Conservation (phyloP, 257 asterid species). For the Thymus quinquecostatus region DNA sequence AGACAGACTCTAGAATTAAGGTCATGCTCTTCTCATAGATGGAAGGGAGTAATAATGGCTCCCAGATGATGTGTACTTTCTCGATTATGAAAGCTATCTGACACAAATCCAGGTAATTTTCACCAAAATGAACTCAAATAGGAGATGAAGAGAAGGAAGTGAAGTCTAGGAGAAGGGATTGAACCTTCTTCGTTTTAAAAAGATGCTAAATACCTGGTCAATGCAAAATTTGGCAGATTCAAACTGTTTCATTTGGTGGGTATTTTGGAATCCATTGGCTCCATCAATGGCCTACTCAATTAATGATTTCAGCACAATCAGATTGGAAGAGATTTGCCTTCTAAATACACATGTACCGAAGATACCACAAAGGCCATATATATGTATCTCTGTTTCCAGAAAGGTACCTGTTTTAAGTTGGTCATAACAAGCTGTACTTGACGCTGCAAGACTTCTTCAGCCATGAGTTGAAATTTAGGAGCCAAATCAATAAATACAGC, state of each 20-base stretch:
- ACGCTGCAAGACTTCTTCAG: constrained; percentile 78
- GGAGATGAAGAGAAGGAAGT: constrained; percentile 27
- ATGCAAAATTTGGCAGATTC: constrained; percentile 93
- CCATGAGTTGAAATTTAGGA: constrained; percentile 83
- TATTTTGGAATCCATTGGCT: constrained; percentile 89
- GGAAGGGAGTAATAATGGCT: constrained; percentile 76
- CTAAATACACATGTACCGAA: constrained; percentile 12
- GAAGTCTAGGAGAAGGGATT: not conserved
- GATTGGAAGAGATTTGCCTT: constrained; percentile 12
- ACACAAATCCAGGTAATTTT: constrained; percentile 27
- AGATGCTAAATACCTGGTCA: constrained; percentile 77
- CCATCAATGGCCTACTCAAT: constrained; percentile 83
- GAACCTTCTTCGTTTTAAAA: constrained; percentile 23
- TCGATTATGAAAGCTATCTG: constrained; percentile 96
- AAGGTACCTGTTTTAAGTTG: constrained; percentile 74
- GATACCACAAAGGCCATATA: constrained; percentile 14
- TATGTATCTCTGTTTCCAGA: constrained; percentile 7
- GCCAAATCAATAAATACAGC: constrained; percentile 92
- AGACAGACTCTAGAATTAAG: constrained; percentile 70
- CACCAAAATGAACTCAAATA: constrained; percentile 23
- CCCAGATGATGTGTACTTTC: constrained; percentile 97
- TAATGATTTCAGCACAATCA: constrained; percentile 32
- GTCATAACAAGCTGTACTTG: constrained; percentile 73
- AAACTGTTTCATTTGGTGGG: constrained; percentile 76
- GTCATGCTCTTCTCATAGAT: constrained; percentile 73